A percentile compares a stretch with the other conserved stretches of the same genome.
Conservation (phyloP, 768 basidiomycete species). For the Filobasidium floriforme region DNA sequence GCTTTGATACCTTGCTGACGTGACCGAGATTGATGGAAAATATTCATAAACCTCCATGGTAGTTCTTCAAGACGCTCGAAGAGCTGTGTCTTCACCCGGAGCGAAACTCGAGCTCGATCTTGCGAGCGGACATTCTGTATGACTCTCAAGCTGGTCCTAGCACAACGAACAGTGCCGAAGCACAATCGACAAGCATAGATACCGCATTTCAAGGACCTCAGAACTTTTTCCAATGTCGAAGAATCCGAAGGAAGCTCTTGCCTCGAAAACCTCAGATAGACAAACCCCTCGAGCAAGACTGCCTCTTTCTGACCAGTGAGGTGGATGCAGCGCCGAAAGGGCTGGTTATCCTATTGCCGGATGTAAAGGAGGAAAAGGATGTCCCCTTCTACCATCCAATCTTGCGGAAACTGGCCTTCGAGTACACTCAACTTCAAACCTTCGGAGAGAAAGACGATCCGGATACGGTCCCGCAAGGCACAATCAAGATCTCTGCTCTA, state of each 20-base stretch:
- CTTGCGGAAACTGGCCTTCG: constrained; percentile 71
- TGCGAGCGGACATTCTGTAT: constrained; percentile 65
- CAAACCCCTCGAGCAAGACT: constrained; percentile 63
- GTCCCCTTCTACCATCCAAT: constrained; percentile 88
- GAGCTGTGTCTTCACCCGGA: constrained; percentile 82
- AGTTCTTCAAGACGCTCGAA: constrained; percentile 68
- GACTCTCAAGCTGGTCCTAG: constrained; percentile 10
- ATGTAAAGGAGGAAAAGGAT: constrained; percentile 45
- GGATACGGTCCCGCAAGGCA: background rate
- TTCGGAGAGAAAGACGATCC: background rate
- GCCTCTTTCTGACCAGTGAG: constrained; percentile 57
- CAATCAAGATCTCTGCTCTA: constrained; percentile 12
- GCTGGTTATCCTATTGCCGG: constrained; percentile 44
- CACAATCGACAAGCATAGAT: background rate
- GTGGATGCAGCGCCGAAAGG: constrained; percentile 26
- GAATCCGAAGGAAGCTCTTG: constrained; percentile 57
- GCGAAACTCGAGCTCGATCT: constrained; percentile 81
- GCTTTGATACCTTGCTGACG: background rate
- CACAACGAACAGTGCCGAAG: constrained; percentile 37
- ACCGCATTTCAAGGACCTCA: constrained; percentile 3
- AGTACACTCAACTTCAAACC: constrained; percentile 47
- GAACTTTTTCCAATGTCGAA: constrained; percentile 18
- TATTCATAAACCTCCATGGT: background rate
- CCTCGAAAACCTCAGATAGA: constrained; percentile 75
- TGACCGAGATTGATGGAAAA: background rate